Evolutionary conservation across 192 early-diverging fungal species (phyloP), one percentile per base, ranked within the genome.

Genomic region (Powellomyces hirtus): DNA sequence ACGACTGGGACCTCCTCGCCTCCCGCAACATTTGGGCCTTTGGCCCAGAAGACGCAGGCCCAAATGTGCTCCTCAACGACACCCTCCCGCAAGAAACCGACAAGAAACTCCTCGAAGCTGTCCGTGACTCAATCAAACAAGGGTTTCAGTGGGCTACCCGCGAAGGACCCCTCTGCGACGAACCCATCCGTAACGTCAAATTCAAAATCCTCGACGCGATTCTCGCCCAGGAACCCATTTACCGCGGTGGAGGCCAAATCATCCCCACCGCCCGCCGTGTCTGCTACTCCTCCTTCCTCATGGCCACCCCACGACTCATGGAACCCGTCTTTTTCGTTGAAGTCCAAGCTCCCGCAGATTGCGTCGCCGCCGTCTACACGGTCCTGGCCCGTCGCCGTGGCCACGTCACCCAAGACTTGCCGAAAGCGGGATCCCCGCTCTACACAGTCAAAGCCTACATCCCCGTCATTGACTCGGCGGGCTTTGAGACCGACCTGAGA

Each of bases 131-230:
- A 18, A 84, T 99, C 62, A 84, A 86, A 40, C 94, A 97, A 77
- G 97, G 97, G 37, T 99, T 99, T 83, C 93, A 95, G 75, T 99
- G 97, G 97, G 95, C 91, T 27, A 86, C 94, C 0, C 85, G 94
- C 44, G 95, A 98, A 72, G 97, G 97, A 7, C 97, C 97, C 13
- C 77, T 99, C 13, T 92, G 91, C 62, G 97, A 98, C 76, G 97
- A 99, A 84, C 94, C 96, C 1, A 95, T 99, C 74, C 89, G 97
- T 38, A 91, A 91, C 75, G 90, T 96, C 31, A 95, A 96, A 65
- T 96, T 99, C 82, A 88, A 92, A 59, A 92, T 99, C 51, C 80
- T 98, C 42, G 89, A 88, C 65, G 94, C 93, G 16, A 81, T 86
- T 45, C 68, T 99, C 45, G 92, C 96, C 1, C 76, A 81, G 22